A percentile compares a stretch with the other conserved stretches of the same genome.
Conservation (phyloP, 2,329 filamentous ascomycete species). For the Aspergillus ustus region DNA sequence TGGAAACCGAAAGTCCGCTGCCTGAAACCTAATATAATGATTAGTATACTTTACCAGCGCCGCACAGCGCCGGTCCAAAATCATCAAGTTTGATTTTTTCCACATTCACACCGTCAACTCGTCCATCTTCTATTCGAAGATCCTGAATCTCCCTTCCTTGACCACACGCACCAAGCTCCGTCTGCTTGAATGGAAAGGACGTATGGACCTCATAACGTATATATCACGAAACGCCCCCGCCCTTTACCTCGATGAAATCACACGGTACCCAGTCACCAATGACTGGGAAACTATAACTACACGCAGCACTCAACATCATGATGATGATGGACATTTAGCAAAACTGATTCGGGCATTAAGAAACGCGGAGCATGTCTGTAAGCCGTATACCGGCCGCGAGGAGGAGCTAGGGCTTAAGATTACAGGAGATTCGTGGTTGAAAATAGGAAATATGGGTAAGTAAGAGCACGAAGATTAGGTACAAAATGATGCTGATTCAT, state of each 20-base stretch:
- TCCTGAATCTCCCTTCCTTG: conserved; percentile 66
- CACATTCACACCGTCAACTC: conserved; percentile 77
- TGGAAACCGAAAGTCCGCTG: not conserved
- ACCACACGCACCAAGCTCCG: conserved; percentile 67
- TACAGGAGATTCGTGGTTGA: conserved; percentile 50
- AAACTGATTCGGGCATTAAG: conserved; percentile 75
- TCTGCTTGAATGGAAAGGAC: conserved; percentile 80
- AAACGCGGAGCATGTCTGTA: conserved; percentile 62
- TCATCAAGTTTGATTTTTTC: conserved; percentile 81
- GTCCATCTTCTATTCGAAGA: conserved; percentile 71
- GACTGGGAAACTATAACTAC: conserved; percentile 52
- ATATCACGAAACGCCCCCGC: conserved; percentile 68
- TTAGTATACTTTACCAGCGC: conserved; percentile 62
- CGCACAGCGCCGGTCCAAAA: conserved; percentile 67
- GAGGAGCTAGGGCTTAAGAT: conserved; percentile 39
- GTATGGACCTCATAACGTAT: conserved; percentile 75
- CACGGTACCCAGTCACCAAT: conserved; percentile 61
- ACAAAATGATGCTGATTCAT: not conserved
- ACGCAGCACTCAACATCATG: conserved; percentile 49
- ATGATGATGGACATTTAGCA: conserved; percentile 79
- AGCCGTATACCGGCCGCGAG: conserved; percentile 35
- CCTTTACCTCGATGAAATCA: conserved; percentile 64
- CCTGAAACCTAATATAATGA: not conserved
- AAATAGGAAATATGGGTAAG: conserved; percentile 51
- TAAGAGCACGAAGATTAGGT: not conserved